Base-by-base conservation (phyloP, 2,329 filamentous ascomycete species). In the Neopestalotiopsis rosae region DNA sequence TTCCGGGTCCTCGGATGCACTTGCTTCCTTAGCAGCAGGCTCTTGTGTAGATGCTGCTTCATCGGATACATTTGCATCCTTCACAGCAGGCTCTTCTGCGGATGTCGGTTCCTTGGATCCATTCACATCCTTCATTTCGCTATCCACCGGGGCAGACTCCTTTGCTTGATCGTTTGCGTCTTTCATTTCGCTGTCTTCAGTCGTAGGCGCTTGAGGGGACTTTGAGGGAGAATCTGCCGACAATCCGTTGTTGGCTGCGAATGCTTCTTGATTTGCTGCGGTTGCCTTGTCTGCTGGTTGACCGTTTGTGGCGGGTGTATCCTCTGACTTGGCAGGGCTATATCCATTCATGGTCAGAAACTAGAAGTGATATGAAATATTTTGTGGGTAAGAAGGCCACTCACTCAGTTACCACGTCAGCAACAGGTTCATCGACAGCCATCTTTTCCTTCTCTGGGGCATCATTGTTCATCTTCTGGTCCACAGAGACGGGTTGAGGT, bases 321-420 rank as follows among this genome's bases (percentile, higher is more conserved):
- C 66, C 4, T 73, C 70, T 28, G 73, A 69, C 14, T 28, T 38
- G 12, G 28, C 28, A 32, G 52, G 13, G 9, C 63, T 56, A 14
- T 17, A 17, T 4, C 7, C 24, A 7, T 42, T 20, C 34, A 13
- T 14, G 13, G 62, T 65, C 62, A 45, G 42, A 52, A 17, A 28
- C 24, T 4, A 3, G 10, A 38, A 10, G 24, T 30, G 9, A n/a
- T 17, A 30, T 24, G 9, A 17, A 59, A 34, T 30, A 32, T 52
- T 24, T 14, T 12, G 4, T 4, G 32, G 40, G 4, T 17, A 63
- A 49, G 61, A 57, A 58, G 67, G 68, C 67, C 76, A 87, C 88
- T 86, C 82, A 91, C 89, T 88, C 88, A 77, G 90, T 89, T 74
- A 87, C 72, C 56, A 76, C 74, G 34, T 78, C 74, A 34, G 74